Evolutionary conservation across 805 yeast species (phyloP), one percentile per base, ranked within the genome.

Genomic region (Jamesozyma hellenica): DNA sequence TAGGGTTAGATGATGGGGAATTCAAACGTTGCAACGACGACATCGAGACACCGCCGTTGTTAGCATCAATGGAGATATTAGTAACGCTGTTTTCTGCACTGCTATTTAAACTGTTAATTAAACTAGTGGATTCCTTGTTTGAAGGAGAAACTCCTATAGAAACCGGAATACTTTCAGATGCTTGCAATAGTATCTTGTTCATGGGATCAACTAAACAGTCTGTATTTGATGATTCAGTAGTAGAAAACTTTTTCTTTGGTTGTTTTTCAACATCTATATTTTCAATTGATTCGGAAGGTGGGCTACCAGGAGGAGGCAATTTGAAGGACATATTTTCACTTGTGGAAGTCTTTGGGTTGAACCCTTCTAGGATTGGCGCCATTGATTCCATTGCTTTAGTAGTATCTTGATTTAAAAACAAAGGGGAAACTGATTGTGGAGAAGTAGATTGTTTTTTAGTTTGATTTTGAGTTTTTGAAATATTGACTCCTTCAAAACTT

Each of bases 321-420:
- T 54, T 61, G 32, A 58, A 47, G 8, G 62, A 57, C 27, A 58
- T 65, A 48, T 67, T 67, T 47, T 69, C 74, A 36, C 70, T 64
- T 4, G 75, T 68, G 0, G 80, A 72, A 0, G 87, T 72, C 52
- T 80, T 82, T 4, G 92, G 92, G 4, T 75, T 71, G 57, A 80
- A 83, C 1, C 75, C 68, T 53, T 79, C 87, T 31, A 83, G 59
- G 54, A 82, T 80, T 2, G 94, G 92, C 1, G 90, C 90, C 33
- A 82, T 75, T 0, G 85, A 72, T 10, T 84, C 88, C 67, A 82
- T 78, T 11, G 90, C 90, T 46, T 68, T 75, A 50, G 68, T 68
- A 26, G 63, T 62, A 19, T 61, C 58, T 17, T 48, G 48, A n/a
- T 33, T 34, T 11, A 32, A 18, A n/a, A 38, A 34, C 21, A 34